phyloP scores from a whole-genome alignment of 495 filamentous ascomycete species.

The Podospora tetraspora region DNA sequence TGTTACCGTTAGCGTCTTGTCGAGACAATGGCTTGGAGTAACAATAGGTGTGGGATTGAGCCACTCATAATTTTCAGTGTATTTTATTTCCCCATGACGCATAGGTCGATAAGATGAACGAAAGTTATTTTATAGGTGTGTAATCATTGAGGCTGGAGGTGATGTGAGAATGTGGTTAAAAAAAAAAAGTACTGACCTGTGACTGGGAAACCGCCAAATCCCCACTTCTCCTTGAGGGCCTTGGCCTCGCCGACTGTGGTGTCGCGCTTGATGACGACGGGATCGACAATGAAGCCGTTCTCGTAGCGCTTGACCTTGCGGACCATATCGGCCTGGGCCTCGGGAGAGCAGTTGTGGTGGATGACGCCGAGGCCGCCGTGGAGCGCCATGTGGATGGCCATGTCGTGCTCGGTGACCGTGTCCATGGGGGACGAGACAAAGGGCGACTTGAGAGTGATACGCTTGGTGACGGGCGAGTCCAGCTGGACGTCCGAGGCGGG shows the following conservation, averaged over 20 bases:
- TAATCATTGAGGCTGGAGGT: slow-evolving; percentile 58
- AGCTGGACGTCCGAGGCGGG: slow-evolving; percentile 83
- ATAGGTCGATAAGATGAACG: slow-evolving; percentile 95
- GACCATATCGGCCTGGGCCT: slow-evolving; percentile 98
- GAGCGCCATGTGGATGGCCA: slow-evolving; percentile 98
- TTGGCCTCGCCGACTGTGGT: slow-evolving; percentile 90
- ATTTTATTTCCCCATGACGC: slow-evolving; percentile 73
- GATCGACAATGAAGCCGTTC: slow-evolving; percentile 97
- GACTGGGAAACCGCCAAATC: slow-evolving; percentile 97
- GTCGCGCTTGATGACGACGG: slow-evolving; percentile 80
- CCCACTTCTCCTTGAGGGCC: slow-evolving; percentile 93
- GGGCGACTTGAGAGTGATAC: slow-evolving; percentile 88
- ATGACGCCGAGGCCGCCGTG: slow-evolving; percentile 95
- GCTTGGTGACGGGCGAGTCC: slow-evolving; percentile 88
- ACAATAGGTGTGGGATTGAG: slow-evolving; percentile 22
- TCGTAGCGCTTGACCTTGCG: slow-evolving; percentile 98
- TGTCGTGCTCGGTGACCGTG: slow-evolving; percentile 97
- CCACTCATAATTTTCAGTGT: slow-evolving; percentile 38
- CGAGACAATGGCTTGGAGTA: slow-evolving; percentile 13
- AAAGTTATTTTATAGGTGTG: slow-evolving; percentile 85
- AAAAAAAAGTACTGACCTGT: slow-evolving; percentile 67
- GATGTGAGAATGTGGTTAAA: slow-evolving; percentile 8
- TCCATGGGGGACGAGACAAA: slow-evolving; percentile 98
- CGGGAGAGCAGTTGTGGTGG: slow-evolving; percentile 96
- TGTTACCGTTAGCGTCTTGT: slow-evolving; percentile 27